Conservation (phyloP, 2,329 filamentous ascomycete species). For the Talaromyces sp. region DNA sequence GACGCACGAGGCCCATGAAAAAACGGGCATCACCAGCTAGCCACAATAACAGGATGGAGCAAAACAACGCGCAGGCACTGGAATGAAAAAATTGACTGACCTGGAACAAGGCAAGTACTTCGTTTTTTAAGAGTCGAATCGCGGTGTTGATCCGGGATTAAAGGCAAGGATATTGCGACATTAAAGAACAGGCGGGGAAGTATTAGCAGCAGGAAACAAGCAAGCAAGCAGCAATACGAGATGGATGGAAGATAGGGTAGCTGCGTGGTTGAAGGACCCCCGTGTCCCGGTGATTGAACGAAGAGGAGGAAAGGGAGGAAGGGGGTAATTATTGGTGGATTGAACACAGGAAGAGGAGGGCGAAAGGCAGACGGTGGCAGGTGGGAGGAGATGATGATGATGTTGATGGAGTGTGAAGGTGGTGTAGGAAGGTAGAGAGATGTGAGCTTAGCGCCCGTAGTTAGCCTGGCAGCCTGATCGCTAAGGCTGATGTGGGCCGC, state of each 20-base stretch:
- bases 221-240: neutral
- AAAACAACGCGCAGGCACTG: neutral
- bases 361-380: slow-evolving; percentile 16
- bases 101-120: neutral
- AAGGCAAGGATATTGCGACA: slow-evolving; percentile 2
- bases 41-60: neutral
- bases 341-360: slow-evolving; percentile 16
- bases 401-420: slow-evolving; percentile 21
- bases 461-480: slow-evolving; percentile 7
- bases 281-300: neutral
- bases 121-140: neutral
- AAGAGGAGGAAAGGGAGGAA: neutral
- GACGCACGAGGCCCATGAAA: neutral
- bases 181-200: slow-evolving; percentile 18
- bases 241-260: neutral
- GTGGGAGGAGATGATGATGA: slow-evolving; percentile 2
- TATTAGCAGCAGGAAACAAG: slow-evolving; percentile 10
- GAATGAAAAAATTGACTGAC: neutral
- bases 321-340: neutral
- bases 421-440: neutral
- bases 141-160: slow-evolving; percentile 3
- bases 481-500: slow-evolving; percentile 1
- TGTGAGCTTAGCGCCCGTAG: slow-evolving; percentile 11
- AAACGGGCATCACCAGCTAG: neutral
- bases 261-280: neutral